Percentiles rank a stretch among this genome's conserved stretches.
These are phyloP conservation scores for Enterospora canceri DNA, from an alignment of 371 early-diverging fungal species.

Conservation along the genomic window DNA sequence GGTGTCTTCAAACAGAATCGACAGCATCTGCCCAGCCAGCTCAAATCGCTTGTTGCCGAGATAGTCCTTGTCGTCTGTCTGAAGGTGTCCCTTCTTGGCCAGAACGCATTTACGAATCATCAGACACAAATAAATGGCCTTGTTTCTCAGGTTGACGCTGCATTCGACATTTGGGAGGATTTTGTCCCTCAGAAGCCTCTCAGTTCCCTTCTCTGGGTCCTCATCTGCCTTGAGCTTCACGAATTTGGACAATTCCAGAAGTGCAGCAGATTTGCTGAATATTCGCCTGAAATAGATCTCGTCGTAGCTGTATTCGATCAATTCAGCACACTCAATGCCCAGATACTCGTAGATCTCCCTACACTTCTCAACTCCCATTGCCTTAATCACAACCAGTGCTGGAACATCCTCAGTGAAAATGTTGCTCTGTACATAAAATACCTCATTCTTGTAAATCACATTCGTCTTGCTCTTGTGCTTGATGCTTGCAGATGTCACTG, in stretches of 20 bases:
- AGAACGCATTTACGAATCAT: conserved; percentile 89
- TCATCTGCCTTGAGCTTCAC: conserved; percentile 33
- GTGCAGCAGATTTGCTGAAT: conserved; percentile 67
- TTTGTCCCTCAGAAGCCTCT: conserved; percentile 73
- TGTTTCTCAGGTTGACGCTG: conserved; percentile 60
- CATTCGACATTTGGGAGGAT: conserved; percentile 88
- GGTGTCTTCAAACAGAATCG: conserved; percentile 93
- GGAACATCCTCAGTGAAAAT: conserved; percentile 78
- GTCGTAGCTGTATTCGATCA: conserved; percentile 75
- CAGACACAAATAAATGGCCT: conserved; percentile 79
- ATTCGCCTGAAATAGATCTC: conserved; percentile 64
- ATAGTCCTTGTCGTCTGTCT: conserved; percentile 94
- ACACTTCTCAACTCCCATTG: conserved; percentile 73
- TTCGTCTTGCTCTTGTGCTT: conserved; percentile 92
- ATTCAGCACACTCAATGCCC: conserved; percentile 66
- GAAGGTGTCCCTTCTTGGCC: conserved; percentile 65
- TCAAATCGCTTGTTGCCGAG: conserved; percentile 99
- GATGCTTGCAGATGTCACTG: conserved; percentile 74
- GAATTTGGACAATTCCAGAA: conserved; percentile 25
- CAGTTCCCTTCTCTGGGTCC: conserved; percentile 67
- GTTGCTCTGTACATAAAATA: conserved; percentile 81
- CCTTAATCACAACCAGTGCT: conserved; percentile 58
- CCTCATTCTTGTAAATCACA: conserved; percentile 63
- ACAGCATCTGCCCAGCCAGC: conserved; percentile 81
- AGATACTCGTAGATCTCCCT: conserved; percentile 82